Conservation (phyloP, 1,139 yeast genomes). For the Geotrichum klebahnii region DNA sequence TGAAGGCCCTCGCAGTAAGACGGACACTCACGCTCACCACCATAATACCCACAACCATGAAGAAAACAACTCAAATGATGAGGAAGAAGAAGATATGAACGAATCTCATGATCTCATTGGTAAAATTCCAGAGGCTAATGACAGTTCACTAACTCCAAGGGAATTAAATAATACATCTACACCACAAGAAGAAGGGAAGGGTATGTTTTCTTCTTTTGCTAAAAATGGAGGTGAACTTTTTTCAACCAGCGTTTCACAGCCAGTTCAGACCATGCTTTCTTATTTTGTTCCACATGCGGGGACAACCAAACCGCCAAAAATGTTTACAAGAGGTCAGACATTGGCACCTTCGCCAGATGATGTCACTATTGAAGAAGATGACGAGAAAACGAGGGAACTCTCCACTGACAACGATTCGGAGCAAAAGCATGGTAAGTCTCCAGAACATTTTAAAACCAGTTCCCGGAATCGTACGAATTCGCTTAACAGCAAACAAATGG, state of each 20-base stretch:
- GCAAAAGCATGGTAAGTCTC: neutral
- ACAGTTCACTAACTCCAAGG: conserved; percentile 22
- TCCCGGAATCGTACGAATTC: neutral
- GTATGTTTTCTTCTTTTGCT: conserved; percentile 2
- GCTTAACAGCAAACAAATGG: conserved; percentile 6
- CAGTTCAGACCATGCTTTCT: conserved; percentile 31
- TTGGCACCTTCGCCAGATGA: conserved; percentile 25
- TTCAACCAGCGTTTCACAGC: conserved; percentile 15
- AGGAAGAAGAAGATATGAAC: neutral
- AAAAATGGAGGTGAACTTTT: conserved; percentile 6
- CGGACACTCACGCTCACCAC: conserved; percentile 10
- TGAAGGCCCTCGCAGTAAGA: conserved; percentile 1
- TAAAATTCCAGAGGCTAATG: conserved; percentile 40
- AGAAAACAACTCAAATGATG: conserved; percentile 16
- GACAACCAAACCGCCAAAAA: conserved; percentile 33
- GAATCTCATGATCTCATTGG: conserved; percentile 26
- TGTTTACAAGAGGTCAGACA: conserved; percentile 37
- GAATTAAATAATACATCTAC: conserved; percentile 12
- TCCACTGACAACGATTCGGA: conserved; percentile 14
- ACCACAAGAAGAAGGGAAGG: conserved; percentile 8
- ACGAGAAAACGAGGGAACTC: conserved; percentile 23
- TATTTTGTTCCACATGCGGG: conserved; percentile 37
- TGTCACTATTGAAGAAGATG: conserved; percentile 25
- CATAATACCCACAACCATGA: conserved; percentile 23
- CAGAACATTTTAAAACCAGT: conserved; percentile 10